Base-by-base conservation (phyloP, 1,284 basidiomycete species). In the Fomitopsis schrenkii region DNA sequence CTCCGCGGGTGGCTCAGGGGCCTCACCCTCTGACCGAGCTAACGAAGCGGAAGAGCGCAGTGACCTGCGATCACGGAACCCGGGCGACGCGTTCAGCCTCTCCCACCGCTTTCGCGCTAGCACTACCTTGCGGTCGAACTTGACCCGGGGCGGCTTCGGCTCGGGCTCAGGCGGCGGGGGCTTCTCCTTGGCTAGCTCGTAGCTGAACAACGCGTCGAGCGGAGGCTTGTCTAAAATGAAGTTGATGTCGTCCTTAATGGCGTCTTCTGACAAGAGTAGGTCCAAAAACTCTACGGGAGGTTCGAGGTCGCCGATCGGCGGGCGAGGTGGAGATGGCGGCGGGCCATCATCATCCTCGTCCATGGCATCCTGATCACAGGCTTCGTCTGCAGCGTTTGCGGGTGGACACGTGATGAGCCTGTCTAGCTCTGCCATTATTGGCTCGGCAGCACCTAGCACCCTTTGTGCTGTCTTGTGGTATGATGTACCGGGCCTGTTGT, bases 401-500 rank as follows among this genome's bases (percentile, higher is more conserved):
- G n/a, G 10, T 19, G n/a, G 58, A 15, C 36, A 44, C 36, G 36
- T 9, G 19, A 57, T 58, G 14, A 68, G 38, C 53, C 64, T 62
- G 57, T 85, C 77, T 17, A 95, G 77, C 9, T 86, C 83, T 28
- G 81, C 78, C 9, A 97, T 77, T 5, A 93, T 80, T 0, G 84
- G 79, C 57, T 77, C 77, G 0, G 84, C 76, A n/a, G 80, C 77
- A 19, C 79, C 81, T 70, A 87, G 84, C 63, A 98, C 87, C 50
- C 86, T 79, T 19, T 81, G 73, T 0, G 97, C 96, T 1, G 85
- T 78, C 67, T 87, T 91, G 75, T 93, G 84, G 70, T 90, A 91
- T 0, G 83, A 68, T 0, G 91, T 90, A 38, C 88, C 90, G 0
- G 84, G 75, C 66, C 88, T 85, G 74, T 99, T 98, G 76, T 98